Conservation (phyloP, 345 rosid genomes). For the Hevea brasiliensis region DNA sequence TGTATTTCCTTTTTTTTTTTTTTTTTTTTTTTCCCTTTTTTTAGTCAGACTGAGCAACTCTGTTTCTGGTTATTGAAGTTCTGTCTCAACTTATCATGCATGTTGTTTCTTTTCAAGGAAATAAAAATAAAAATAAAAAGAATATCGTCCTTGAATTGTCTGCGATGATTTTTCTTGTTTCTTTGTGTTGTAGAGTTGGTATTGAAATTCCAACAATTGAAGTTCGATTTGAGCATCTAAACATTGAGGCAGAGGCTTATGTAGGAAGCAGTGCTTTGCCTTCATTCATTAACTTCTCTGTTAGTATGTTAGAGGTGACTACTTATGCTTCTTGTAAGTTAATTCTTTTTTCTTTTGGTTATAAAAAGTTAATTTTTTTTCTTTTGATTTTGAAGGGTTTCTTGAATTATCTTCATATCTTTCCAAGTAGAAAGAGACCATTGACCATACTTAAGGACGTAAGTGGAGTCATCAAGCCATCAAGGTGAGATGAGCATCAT, state of each 20-base stretch:
- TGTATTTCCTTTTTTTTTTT: neutral
- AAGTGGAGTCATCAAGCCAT: conserved; percentile 67
- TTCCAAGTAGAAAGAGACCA: conserved; percentile 49
- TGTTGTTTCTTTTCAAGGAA: too few species aligned
- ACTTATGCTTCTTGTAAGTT: neutral
- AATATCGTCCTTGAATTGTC: neutral
- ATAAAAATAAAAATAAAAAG: too few species aligned
- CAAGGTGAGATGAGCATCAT: conserved; percentile 38
- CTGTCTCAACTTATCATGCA: too few species aligned
- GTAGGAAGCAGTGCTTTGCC: conserved; percentile 71
- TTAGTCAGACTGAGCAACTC: neutral
- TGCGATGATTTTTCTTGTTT: too few species aligned
- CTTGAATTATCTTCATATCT: conserved; percentile 33
- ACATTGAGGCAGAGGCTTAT: conserved; percentile 52
- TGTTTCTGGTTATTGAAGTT: neutral
- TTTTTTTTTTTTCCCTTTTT: neutral
- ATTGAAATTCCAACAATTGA: conserved; percentile 44
- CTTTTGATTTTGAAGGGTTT: conserved; percentile 17
- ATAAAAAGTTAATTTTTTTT: neutral
- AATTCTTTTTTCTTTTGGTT: neutral
- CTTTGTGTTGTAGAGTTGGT: conserved; percentile 42
- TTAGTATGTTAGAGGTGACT: conserved; percentile 49
- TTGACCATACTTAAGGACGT: conserved; percentile 61
- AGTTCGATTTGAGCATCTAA: conserved; percentile 51
- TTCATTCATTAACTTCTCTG: conserved; percentile 44